Conservation (phyloP, 345 rosid genomes). For the Eucalyptus regnans region DNA sequence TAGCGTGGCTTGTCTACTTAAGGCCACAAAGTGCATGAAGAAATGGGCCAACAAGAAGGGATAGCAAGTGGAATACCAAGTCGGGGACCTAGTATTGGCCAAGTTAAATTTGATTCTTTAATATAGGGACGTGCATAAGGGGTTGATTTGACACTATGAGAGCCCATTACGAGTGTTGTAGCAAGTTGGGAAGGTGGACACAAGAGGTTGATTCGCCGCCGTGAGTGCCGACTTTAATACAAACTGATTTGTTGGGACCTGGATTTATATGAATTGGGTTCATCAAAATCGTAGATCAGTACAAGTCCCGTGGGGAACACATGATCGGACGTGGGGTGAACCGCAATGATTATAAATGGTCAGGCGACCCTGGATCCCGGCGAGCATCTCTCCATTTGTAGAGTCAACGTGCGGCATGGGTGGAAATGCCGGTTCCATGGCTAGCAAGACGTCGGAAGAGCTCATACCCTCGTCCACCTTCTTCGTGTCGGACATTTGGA, state of each 20-base stretch:
- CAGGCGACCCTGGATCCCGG: background rate
- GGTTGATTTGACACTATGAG: background rate
- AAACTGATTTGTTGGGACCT: background rate
- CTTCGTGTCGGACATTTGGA: background rate
- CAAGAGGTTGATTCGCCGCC: rapidly evolving
- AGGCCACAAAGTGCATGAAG: background rate
- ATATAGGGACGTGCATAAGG: background rate
- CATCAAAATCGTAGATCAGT: background rate
- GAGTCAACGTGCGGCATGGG: background rate
- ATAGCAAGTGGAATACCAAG: rapidly evolving
- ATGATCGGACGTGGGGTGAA: background rate
- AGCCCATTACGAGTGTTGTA: rapidly evolving
- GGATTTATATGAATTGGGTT: background rate
- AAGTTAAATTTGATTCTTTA: background rate
- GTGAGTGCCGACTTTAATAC: background rate
- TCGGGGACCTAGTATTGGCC: background rate
- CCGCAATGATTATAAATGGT: background rate
- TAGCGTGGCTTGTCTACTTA: background rate
- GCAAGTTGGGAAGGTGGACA: background rate
- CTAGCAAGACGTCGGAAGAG: background rate
- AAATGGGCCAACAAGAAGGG: background rate
- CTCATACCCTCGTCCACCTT: background rate
- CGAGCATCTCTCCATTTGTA: background rate
- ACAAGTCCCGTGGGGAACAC: background rate
- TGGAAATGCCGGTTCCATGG: background rate